These are phyloP conservation scores for Hymenochaete sp. DNA, from an alignment of 1,284 basidiomycete species.

Conservation along the genomic window DNA sequence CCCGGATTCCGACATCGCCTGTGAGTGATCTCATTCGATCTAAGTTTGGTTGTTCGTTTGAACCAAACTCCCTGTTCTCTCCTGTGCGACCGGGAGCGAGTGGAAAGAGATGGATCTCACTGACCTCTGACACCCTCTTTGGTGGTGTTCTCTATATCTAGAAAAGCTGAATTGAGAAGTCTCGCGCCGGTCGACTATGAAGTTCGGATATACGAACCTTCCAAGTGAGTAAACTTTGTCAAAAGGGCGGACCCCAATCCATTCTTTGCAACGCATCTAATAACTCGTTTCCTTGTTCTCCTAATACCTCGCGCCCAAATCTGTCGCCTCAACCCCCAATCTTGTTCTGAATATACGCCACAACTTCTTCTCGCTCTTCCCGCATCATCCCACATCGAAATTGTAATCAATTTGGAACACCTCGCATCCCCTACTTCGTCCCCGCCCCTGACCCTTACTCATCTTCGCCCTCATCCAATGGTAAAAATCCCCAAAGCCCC, in stretches of 20 bases:
- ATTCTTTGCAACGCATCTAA: too few relatives aligned
- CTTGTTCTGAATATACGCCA: too few relatives aligned
- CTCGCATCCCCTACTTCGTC: too few relatives aligned
- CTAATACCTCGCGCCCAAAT: too few relatives aligned
- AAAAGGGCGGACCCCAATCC: too few relatives aligned
- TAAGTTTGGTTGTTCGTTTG: slow-evolving; percentile 1
- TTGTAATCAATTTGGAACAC: not conserved
- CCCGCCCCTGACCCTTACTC: not conserved
- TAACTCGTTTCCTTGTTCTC: too few relatives aligned
- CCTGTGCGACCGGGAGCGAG: not conserved
- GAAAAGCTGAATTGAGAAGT: slow-evolving; percentile 62
- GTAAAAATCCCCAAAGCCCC: slow-evolving; percentile 48
- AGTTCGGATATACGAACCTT: slow-evolving; percentile 60
- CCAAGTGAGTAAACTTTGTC: slow-evolving; percentile 50
- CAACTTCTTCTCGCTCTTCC: not conserved
- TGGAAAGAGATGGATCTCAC: not conserved
- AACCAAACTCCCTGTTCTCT: not conserved
- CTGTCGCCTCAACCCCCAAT: too few relatives aligned
- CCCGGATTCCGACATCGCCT: slow-evolving; percentile 68
- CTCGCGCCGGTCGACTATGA: slow-evolving; percentile 73
- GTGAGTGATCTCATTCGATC: slow-evolving; percentile 39
- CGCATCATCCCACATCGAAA: not conserved
- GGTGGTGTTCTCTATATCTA: slow-evolving; percentile 24
- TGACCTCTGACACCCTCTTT: slow-evolving; percentile 1
- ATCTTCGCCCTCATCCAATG: not conserved